Evolutionary conservation across 257 asterid species (phyloP), one percentile per base, ranked within the genome.

Genomic region (Leptodermis oblonga): DNA sequence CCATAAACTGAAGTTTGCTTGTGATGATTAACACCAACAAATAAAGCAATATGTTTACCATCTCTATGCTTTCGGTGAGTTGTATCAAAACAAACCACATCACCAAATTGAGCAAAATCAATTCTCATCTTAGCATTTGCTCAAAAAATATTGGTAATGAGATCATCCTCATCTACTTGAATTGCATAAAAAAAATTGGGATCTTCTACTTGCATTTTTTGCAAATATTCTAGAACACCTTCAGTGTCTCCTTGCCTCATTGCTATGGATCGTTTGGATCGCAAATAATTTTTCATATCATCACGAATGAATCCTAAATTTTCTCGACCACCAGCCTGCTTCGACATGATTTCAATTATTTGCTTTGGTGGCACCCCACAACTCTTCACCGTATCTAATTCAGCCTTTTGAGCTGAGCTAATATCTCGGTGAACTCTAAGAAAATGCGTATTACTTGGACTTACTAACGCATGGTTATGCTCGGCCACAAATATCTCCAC

Each of bases 1-100:
- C 72, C 76, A 54, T 69, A 62, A 18, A 75, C 22, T 5, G 43
- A 2, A 4, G 37, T 54, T 17, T 56, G 61, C 33, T 63, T 75
- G 20, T 71, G 73, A 43, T 56, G 73, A 36, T 76, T 76, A 3
- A 13, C 48, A 43, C 48, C 48, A 43, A 43, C 46, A 62, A 34
- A 62, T 9, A 42, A 62, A 2, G 39, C 46, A 34, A 55, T n/a
- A n/a, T n/a, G n/a, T n/a, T n/a, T n/a, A n/a, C n/a, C n/a, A n/a
- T n/a, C n/a, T n/a, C n/a, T n/a, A n/a, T n/a, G n/a, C n/a, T n/a
- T n/a, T n/a, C n/a, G n/a, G n/a, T n/a, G n/a, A n/a, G n/a, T n/a
- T n/a, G n/a, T n/a, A n/a, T n/a, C n/a, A n/a, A n/a, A n/a, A n/a
- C n/a, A n/a, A n/a, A n/a, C n/a, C n/a, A n/a, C n/a, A n/a, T n/a